Evolutionary conservation across 345 rosid species (phyloP), one percentile per base, ranked within the genome.

Genomic region (Eutrema yunnanense): DNA sequence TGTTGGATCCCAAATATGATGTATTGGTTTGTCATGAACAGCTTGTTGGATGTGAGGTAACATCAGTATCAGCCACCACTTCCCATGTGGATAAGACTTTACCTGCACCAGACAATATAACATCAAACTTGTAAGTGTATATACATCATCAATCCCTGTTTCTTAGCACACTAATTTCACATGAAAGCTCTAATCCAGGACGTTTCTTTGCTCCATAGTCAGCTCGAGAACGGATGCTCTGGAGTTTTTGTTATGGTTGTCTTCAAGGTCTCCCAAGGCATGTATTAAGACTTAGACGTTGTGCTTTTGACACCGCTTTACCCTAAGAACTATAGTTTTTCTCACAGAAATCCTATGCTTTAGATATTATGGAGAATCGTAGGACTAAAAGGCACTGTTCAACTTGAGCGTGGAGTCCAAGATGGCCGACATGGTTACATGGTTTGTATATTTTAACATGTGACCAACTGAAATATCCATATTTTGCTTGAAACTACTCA

Each of bases 351-450:
- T 63, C 67, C 2, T 55, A 40, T 32, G 52, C 30, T 76, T 51
- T 56, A 94, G 99, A 82, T 88, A 81, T 68, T 85, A 12, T 95
- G 99, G 99, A 82, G 96, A 79, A 86, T 95, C 22, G 97, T 91
- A 68, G 97, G 97, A 72, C 66, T 84, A 59, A 91, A 91, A 78
- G 97, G 99, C 71, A 87, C 97, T 0, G 76, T 95, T 73, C 93
- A 95, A 84, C 63, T 95, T 60, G 96, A 90, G 84, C 92, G 99
- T 54, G 96, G 96, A 67, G 81, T 67, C 46, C 81, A 84, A 77
- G 88, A 84, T 48, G 99, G 99, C 43, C 69, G 56, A 55, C 97
- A 91, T 58, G 98, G 99, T 74, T 95, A 95, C 80, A 6, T 78
- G 96, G 97, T 95, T 84, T 48, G 67, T 49, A 7, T 29, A 42